Evolutionary conservation across 116 monocot genomes (phyloP).

Genomic region (Papilionanthe hybrid): DNA sequence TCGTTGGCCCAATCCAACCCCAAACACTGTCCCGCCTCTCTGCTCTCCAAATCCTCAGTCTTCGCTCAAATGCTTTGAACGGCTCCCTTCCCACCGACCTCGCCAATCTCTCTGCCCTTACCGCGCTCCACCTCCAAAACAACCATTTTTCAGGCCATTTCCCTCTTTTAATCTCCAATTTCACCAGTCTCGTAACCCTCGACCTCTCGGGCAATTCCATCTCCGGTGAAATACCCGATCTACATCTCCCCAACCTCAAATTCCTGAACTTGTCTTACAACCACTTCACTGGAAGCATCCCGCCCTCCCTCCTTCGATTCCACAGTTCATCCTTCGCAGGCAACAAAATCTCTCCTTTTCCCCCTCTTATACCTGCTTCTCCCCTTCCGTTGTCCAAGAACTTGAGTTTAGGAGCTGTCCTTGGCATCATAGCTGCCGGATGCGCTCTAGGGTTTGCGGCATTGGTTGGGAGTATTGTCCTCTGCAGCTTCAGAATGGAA

Average conservation of each 20-base stretch:
- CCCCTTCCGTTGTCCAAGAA: conserved; percentile 15
- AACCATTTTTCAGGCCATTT: conserved; percentile 28
- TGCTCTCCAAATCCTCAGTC: conserved; percentile 27
- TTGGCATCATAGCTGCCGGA: conserved; percentile 46
- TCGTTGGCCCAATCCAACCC: conserved; percentile 21
- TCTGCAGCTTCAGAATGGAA: conserved; percentile 10
- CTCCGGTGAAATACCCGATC: conserved; percentile 59
- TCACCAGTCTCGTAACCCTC: conserved; percentile 38
- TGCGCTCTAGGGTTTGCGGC: conserved; percentile 22
- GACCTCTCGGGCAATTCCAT: conserved; percentile 68
- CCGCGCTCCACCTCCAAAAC: conserved; percentile 28
- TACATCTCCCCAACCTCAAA: conserved; percentile 44
- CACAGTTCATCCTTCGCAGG: conserved; percentile 47
- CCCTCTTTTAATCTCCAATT: conserved; percentile 42
- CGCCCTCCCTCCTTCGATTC: conserved; percentile 28
- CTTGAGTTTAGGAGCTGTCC: conserved; percentile 31
- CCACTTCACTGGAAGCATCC: conserved; percentile 48
- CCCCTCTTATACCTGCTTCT: conserved; percentile 1
- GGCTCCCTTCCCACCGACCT: conserved; percentile 30
- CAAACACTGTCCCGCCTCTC: conserved; percentile 29
- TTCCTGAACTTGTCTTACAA: conserved; percentile 62
- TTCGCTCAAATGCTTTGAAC: conserved; percentile 24
- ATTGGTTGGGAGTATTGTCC: conserved; percentile 8
- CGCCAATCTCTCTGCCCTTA: conserved; percentile 22
- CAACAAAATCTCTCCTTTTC: conserved; percentile 24